Conservation (phyloP, 345 rosid genomes). For the Acer yangbiense region DNA sequence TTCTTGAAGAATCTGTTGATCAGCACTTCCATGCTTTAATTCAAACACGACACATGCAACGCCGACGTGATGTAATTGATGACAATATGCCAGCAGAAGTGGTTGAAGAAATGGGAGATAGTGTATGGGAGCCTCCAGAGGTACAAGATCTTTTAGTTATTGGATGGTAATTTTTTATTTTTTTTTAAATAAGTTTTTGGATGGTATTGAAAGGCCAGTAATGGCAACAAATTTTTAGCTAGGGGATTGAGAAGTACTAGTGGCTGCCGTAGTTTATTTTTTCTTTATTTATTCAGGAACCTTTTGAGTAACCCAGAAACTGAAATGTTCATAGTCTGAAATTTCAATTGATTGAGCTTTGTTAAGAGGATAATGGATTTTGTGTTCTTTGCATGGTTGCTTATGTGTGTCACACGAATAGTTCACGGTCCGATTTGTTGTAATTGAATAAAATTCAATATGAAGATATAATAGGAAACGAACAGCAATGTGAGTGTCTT, state of each 20-base stretch:
- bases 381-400: neutral
- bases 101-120: slow-evolving; percentile 88
- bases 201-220: neutral
- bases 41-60: slow-evolving; percentile 86
- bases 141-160: slow-evolving; percentile 35
- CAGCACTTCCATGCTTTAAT: slow-evolving; percentile 87
- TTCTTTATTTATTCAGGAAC: neutral
- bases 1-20: slow-evolving; percentile 94
- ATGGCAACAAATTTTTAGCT: slow-evolving; percentile 4
- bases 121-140: slow-evolving; percentile 90
- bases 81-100: slow-evolving; percentile 78
- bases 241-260: slow-evolving; percentile 11
- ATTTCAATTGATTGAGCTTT: neutral
- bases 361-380: neutral
- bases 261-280: neutral
- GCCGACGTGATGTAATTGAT: slow-evolving; percentile 79
- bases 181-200: neutral
- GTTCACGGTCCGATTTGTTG: neutral
- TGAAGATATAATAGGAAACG: neutral
- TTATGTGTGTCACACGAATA: neutral
- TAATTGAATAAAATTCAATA: neutral
- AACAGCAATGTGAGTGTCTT: neutral
- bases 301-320: neutral
- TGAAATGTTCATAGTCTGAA: neutral
- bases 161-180: neutral